phyloP scores from a whole-genome alignment of 202 grass and related monocot species.

The Saccharum hybrid region DNA sequence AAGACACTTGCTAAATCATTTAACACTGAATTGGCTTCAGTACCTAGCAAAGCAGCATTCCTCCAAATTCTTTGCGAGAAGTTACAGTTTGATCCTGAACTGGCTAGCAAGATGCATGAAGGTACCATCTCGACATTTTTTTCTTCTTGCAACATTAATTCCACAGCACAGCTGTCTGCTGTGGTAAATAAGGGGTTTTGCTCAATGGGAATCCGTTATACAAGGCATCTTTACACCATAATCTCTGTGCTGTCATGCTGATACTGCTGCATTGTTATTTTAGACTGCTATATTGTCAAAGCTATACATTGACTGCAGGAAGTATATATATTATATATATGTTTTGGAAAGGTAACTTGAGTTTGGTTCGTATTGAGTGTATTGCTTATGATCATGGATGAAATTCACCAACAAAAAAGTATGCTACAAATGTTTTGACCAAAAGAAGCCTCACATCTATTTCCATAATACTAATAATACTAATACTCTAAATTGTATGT shows the following conservation, averaged over 20 bases:
- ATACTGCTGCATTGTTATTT: constrained; percentile 5
- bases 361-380: constrained; percentile 33
- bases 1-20: constrained; percentile 82
- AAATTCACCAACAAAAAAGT: neutral
- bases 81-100: constrained; percentile 83
- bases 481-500: neutral
- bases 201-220: neutral
- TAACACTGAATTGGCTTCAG: constrained; percentile 69
- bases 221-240: constrained; percentile 2
- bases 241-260: neutral
- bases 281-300: neutral
- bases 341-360: constrained; percentile 17
- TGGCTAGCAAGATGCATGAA: constrained; percentile 95
- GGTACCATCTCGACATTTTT: constrained; percentile 53
- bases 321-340: neutral
- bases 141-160: constrained; percentile 40
- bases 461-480: neutral
- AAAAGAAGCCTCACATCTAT: constrained; percentile 10
- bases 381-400: constrained; percentile 25
- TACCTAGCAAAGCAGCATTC: constrained; percentile 89
- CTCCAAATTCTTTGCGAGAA: constrained; percentile 97
- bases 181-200: constrained; percentile 17
- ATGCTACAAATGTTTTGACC: neutral
- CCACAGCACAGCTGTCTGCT: constrained; percentile 20
- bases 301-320: neutral